Percentiles rank a stretch among this genome's conserved stretches.
phyloP scores from a whole-genome alignment of 257 asterid genomes.

The Solanum commersonii region DNA sequence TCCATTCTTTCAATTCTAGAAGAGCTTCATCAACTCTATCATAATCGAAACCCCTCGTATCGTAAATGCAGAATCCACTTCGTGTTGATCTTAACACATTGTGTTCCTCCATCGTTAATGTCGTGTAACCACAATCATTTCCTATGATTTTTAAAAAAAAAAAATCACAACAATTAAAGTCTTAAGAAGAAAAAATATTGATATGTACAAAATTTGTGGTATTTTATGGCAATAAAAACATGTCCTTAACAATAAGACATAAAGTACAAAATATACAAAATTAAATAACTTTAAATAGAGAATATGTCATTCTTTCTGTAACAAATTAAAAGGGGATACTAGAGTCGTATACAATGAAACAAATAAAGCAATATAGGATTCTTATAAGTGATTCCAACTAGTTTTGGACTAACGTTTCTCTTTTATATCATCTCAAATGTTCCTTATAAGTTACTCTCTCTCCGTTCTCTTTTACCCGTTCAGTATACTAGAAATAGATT shows the following conservation, averaged over 20 bases:
- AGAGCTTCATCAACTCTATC: slow-evolving; percentile 9
- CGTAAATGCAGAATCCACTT: slow-evolving; percentile 20
- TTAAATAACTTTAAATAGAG: no score
- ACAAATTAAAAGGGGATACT: background rate
- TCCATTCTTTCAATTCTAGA: slow-evolving; percentile 9
- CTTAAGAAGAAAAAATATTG: background rate
- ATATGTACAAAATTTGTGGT: background rate
- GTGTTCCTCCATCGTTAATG: slow-evolving; percentile 16
- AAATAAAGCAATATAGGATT: background rate
- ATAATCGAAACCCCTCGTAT: slow-evolving; percentile 15
- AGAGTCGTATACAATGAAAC: background rate
- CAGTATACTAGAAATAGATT: no score
- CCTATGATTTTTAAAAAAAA: background rate
- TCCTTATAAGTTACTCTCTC: background rate
- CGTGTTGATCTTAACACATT: slow-evolving; percentile 15
- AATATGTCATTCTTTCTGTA: background rate
- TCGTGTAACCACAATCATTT: background rate
- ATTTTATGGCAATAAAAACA: background rate
- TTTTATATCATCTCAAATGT: background rate
- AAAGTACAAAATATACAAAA: background rate
- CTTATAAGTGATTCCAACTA: no score
- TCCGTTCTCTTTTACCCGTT: background rate
- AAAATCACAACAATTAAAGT: background rate
- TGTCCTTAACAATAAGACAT: background rate
- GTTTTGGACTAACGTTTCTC: background rate